Evolutionary conservation across 768 basidiomycete species (phyloP), one percentile per base, ranked within the genome.

Genomic region (Leucosporidium yakuticum): DNA sequence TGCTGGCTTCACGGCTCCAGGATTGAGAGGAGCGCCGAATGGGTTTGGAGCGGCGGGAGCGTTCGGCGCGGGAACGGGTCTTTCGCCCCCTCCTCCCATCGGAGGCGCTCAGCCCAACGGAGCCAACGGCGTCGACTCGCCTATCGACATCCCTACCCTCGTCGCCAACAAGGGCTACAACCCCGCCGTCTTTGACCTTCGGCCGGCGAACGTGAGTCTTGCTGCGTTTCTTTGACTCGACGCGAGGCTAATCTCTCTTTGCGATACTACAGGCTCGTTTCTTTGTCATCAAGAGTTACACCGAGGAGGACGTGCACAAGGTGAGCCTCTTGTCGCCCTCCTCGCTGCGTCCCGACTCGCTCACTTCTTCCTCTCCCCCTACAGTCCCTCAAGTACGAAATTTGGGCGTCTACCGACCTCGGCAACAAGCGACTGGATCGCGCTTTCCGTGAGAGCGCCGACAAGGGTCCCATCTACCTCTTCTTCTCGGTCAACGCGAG

Each of bases 241-340:
- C n/a, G 20, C 27, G 20, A 48, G 2, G 20, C 47, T 21, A 29
- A 21, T 32, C 27, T 7, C 29, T 44, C 39, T 8, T 15, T 15
- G 14, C 3, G 1, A 68, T 34, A 1, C 25, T 21, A 1, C 62
- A 91, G 87, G 92, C 95, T 5, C 84, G 94, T 21, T 98, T 84
- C 80, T 97, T 97, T 76, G 95, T 98, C 39, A 98, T 99, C 83
- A 99, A 99, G 78, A 95, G 91, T 0, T 99, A 94, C 80, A 98
- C 96, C 1, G 95, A 98, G 79, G 96, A 97, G 76, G 95, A 99
- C 76, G 95, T 99, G 1, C 95, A 98, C 81, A 99, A 99, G 60
- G 57, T 56, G 55, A 29, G 55, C 20, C 39, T n/a, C 8, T 79
- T n/a, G n/a, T n/a, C n/a, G 94, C 91, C 21, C 83, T 96, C 75